These are phyloP conservation scores for Trichoderma sp. DNA, from an alignment of 2,329 filamentous ascomycete species.

Conservation along the genomic window DNA sequence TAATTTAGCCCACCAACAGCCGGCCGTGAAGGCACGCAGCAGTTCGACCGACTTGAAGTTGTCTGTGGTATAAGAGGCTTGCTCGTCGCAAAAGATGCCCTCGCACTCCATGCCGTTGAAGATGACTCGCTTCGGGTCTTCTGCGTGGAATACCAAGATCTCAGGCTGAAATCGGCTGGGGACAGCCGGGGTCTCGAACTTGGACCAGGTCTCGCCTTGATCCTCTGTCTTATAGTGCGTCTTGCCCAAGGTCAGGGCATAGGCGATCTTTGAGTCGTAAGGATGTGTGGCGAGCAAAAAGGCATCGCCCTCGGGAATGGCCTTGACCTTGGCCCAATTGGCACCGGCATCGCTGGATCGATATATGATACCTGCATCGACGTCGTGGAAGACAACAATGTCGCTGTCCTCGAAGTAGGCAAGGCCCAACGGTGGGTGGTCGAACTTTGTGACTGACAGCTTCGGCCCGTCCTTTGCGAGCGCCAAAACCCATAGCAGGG, in stretches of 20 bases:
- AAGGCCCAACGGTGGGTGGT: constrained; percentile 63
- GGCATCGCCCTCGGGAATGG: constrained; percentile 61
- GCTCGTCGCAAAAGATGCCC: constrained; percentile 60
- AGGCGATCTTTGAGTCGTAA: constrained; percentile 74
- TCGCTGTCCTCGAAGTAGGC: constrained; percentile 93
- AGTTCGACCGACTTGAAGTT: constrained; percentile 71
- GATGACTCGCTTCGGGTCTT: constrained; percentile 79
- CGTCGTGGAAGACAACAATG: constrained; percentile 71
- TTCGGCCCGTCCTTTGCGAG: constrained; percentile 62
- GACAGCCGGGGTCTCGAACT: constrained; percentile 62
- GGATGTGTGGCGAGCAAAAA: constrained; percentile 70
- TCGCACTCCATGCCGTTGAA: constrained; percentile 73
- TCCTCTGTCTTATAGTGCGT: constrained; percentile 83
- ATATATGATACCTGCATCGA: constrained; percentile 61
- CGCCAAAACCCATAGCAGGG: constrained; percentile 39
- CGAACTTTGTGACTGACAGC: constrained; percentile 63
- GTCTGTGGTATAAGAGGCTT: constrained; percentile 73
- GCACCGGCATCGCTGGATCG: constrained; percentile 78
- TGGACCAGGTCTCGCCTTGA: constrained; percentile 74
- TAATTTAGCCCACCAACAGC: constrained; percentile 85
- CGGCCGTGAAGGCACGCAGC: constrained; percentile 65
- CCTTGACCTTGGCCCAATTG: constrained; percentile 66
- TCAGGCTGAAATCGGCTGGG: constrained; percentile 52
- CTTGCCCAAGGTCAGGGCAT: constrained; percentile 66
- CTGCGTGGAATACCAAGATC: constrained; percentile 74